Evolutionary conservation across 2,329 filamentous ascomycete species (phyloP), one percentile per base, ranked within the genome.

Genomic region (Aspergillus vadensis): DNA sequence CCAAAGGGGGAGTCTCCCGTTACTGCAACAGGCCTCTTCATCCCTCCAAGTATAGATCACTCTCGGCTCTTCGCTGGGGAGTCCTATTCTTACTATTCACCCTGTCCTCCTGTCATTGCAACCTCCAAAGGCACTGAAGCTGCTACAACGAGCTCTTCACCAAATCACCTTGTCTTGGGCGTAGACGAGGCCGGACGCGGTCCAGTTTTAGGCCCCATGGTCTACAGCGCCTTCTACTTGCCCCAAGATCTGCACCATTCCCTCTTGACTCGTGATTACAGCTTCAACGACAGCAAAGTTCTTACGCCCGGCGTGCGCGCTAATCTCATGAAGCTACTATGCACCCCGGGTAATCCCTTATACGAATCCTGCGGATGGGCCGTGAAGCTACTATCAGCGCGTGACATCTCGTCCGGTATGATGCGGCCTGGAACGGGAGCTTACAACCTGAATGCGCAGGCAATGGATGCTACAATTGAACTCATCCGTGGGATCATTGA

Each of bases 371-470:
- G 90, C 73, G 95, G 94, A 27, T 98, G 92, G 91, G 93, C 93
- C 5, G 87, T 91, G 6, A 84, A 88, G 21, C 82, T 89, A 17
- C 86, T 98, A 65, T 96, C 91, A 0, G 92, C 95, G 8, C 86
- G 89, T 48, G 91, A 94, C 78, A 96, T 97, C 69, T 86, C 84
- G 43, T 85, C 91, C 7, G 85, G 86, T 69, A 96, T 96, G 91
- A 81, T 95, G 70, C 83, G 85, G 7, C 80, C 81, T 8, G 73
- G 71, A 12, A 70, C 72, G 8, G 78, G 79, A 17, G 74, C 81
- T 3, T 96, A 97, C 79, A 99, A 99, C 74, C 86, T 99, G 65
- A 99, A 99, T 74, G 92, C 92, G 4, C 95, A 99, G 77, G 94
- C 94, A 17, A 90, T 95, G 86, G 93, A 97, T 76, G 91, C 94